These are phyloP conservation scores for Pythium apleroticum DNA, from an alignment of 352 stramenopile species.

Conservation along the genomic window DNA sequence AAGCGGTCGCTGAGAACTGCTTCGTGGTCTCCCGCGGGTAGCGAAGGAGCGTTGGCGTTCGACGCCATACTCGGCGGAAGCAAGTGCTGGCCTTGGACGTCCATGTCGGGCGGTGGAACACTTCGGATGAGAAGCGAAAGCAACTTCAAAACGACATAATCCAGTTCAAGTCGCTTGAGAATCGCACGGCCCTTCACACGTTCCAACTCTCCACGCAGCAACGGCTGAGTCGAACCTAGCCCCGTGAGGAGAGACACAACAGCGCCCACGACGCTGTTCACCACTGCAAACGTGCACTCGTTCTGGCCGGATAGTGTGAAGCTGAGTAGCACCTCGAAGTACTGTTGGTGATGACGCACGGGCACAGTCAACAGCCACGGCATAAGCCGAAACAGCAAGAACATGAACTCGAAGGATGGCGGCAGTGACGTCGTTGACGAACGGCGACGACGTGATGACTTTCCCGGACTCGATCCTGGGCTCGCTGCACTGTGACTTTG, in stretches of 20 bases:
- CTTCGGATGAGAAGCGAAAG: constrained; percentile 73
- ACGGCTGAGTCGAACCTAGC: constrained; percentile 48
- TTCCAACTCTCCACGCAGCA: constrained; percentile 68
- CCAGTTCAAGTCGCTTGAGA: constrained; percentile 81
- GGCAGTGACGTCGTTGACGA: constrained; percentile 38
- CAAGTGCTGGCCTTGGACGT: constrained; percentile 34
- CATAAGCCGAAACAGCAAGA: constrained; percentile 78
- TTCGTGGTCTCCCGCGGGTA: constrained; percentile 56
- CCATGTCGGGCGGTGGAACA: constrained; percentile 69
- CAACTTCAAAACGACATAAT: constrained; percentile 64
- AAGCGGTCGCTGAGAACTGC: constrained; percentile 78
- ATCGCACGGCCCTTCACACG: constrained; percentile 69
- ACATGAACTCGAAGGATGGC: constrained; percentile 82
- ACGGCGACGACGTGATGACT: constrained; percentile 16
- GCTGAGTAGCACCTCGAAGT: constrained; percentile 71
- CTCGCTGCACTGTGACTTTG: constrained; percentile 7
- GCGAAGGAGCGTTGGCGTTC: constrained; percentile 55
- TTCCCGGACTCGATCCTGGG: neutral
- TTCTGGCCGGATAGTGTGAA: constrained; percentile 83
- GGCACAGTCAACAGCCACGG: constrained; percentile 67
- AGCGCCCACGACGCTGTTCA: constrained; percentile 79
- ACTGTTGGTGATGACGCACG: constrained; percentile 65
- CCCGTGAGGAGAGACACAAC: constrained; percentile 72
- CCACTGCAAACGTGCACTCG: constrained; percentile 78
- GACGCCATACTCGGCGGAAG: constrained; percentile 64